Conservation (phyloP, 1,139 yeast genomes). For the Taphrina confusa region DNA sequence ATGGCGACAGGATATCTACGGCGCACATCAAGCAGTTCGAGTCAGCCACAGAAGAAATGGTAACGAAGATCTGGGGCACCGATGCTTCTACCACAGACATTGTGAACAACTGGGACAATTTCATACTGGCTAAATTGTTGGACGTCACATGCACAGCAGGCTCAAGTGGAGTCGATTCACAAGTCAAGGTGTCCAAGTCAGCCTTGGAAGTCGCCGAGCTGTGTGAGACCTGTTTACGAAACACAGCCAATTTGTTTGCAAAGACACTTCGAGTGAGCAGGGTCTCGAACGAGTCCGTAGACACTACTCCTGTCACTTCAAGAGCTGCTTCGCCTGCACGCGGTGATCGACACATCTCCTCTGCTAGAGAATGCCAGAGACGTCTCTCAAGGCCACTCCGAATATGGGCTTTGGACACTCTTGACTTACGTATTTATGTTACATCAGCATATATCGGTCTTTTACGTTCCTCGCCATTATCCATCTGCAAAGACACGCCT, state of each 20-base stretch:
- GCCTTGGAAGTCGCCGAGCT: no score
- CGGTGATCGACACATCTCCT: no score
- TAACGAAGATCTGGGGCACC: conserved; percentile 1
- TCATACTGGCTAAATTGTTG: conserved; percentile 7
- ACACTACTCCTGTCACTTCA: background rate
- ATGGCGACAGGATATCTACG: conserved; percentile 9
- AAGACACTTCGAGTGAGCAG: background rate
- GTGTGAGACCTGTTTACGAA: conserved; percentile 10
- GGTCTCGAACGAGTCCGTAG: background rate
- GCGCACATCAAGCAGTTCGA: conserved; percentile 7
- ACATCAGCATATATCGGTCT: conserved; percentile 1
- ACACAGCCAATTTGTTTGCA: conserved; percentile 2
- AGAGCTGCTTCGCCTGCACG: background rate
- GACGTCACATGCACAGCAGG: background rate
- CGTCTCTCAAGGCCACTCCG: conserved; percentile 12
- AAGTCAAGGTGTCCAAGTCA: no score
- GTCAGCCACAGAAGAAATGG: conserved; percentile 6
- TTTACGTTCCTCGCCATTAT: background rate
- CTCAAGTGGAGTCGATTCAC: no score
- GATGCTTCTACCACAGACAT: conserved; percentile 7
- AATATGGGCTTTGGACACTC: conserved; percentile 6
- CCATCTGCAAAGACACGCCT: conserved; percentile 5
- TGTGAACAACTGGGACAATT: conserved; percentile 15
- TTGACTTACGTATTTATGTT: conserved; percentile 14
- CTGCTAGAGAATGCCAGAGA: background rate